These are phyloP conservation scores for Polytrichum commune DNA, from an alignment of 225 moss, liverwort and hornwort genomes.

Conservation along the genomic window DNA sequence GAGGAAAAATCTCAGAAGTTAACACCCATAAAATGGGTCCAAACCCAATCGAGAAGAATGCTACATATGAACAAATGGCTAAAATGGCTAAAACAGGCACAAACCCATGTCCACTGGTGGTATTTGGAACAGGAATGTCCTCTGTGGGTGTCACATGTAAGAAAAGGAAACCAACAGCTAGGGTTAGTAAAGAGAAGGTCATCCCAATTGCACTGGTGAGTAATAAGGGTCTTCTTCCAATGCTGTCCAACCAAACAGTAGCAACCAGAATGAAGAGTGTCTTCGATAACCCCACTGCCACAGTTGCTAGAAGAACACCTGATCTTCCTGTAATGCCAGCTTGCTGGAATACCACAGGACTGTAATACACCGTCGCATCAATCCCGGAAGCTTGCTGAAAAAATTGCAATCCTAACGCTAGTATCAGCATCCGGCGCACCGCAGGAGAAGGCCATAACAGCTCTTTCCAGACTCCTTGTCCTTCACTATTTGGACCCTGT, in stretches of 20 bases:
- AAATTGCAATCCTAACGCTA: slow-evolving; percentile 91
- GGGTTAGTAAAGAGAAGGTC: slow-evolving; percentile 56
- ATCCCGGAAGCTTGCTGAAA: slow-evolving; percentile 98
- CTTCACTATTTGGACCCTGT: slow-evolving; percentile 41
- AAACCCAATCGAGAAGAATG: slow-evolving; percentile 96
- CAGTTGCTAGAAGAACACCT: slow-evolving; percentile 75
- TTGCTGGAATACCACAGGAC: slow-evolving; percentile 76
- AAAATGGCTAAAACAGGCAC: slow-evolving; percentile 69
- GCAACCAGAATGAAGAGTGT: slow-evolving; percentile 94
- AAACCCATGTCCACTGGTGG: slow-evolving; percentile 54
- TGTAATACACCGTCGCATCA: slow-evolving; percentile 93
- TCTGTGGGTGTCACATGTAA: slow-evolving; percentile 54
- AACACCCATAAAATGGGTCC: slow-evolving; percentile 93
- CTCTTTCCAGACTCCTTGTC: slow-evolving; percentile 91
- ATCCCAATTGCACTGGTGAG: slow-evolving; percentile 82
- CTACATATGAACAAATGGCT: slow-evolving; percentile 74
- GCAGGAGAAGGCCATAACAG: slow-evolving; percentile 69
- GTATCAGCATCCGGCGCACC: slow-evolving; percentile 79
- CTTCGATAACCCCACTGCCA: slow-evolving; percentile 81
- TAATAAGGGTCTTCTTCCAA: slow-evolving; percentile 81
- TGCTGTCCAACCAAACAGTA: slow-evolving; percentile 69
- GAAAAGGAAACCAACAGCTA: slow-evolving; percentile 72
- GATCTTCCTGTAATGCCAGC: slow-evolving; percentile 72
- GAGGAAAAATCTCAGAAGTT: slow-evolving; percentile 88
- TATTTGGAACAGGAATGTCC: slow-evolving; percentile 51